Percentiles rank a stretch among this genome's conserved stretches.
Evolutionary conservation across 306 rosid genomes (phyloP).

Genomic region (Macrotyloma uniflorum): DNA sequence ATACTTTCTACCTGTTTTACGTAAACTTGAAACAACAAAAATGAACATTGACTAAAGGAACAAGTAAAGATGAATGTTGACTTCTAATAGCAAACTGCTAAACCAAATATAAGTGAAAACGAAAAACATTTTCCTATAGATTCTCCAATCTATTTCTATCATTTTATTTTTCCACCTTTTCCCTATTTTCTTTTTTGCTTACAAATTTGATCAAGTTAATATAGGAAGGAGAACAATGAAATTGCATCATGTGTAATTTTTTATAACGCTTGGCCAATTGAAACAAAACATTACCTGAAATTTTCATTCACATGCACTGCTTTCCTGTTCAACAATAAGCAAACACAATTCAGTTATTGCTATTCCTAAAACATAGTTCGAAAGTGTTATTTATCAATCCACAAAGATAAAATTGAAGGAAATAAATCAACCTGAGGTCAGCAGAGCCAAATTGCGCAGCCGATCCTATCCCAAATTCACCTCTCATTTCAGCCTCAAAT

Average conservation of each 20-base stretch:
- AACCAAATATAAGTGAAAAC: neutral
- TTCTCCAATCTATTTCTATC: neutral
- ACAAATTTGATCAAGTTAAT: neutral
- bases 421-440: conserved; percentile 66
- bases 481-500: conserved; percentile 75
- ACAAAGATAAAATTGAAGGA: neutral
- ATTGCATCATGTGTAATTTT: neutral
- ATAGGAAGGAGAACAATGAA: neutral
- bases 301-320: conserved; percentile 90
- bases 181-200: neutral
- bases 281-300: conserved; percentile 65
- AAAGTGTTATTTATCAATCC: neutral
- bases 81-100: neutral
- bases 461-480: conserved; percentile 94
- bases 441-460: conserved; percentile 98
- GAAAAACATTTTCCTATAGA: neutral
- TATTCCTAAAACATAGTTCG: neutral
- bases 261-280: neutral
- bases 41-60: no score
- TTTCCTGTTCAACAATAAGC: conserved; percentile 53
- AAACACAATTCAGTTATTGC: neutral
- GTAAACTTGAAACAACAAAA: neutral
- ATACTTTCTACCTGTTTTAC: neutral
- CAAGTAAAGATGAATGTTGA: neutral
- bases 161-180: neutral